phyloP scores from a whole-genome alignment of 2,329 filamentous ascomycete genomes.

The Exophiala sideris region DNA sequence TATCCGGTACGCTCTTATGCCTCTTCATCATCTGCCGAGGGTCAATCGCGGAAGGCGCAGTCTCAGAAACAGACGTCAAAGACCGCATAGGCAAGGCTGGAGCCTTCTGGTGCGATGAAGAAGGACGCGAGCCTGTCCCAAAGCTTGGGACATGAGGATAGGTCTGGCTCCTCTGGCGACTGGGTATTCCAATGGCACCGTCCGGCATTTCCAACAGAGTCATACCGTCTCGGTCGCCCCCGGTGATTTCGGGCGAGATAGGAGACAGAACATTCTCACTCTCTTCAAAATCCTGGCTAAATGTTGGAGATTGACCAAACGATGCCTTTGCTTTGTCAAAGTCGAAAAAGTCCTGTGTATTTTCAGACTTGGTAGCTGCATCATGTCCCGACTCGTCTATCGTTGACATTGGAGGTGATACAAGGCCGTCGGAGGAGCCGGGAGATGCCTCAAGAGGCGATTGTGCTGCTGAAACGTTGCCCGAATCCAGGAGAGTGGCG shows the following conservation, averaged over 20 bases:
- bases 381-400: conserved; percentile 56
- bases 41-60: conserved; percentile 32
- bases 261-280: conserved; percentile 35
- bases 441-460: conserved; percentile 69
- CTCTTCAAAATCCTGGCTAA: conserved; percentile 48
- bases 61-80: conserved; percentile 25
- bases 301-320: conserved; percentile 64
- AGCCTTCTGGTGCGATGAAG: conserved; percentile 19
- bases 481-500: conserved; percentile 39
- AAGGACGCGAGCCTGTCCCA: conserved; percentile 46
- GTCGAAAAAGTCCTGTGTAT: conserved; percentile 57
- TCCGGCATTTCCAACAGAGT: conserved; percentile 25
- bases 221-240: conserved; percentile 10
- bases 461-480: conserved; percentile 55
- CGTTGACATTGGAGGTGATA: conserved; percentile 67
- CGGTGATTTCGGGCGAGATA: conserved; percentile 13
- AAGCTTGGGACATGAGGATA: conserved; percentile 62
- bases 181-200: conserved; percentile 54
- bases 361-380: conserved; percentile 57
- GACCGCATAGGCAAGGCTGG: conserved; percentile 28
- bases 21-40: conserved; percentile 39
- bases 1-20: conserved; percentile 45
- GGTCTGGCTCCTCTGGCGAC: conserved; percentile 80
- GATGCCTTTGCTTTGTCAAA: conserved; percentile 57
- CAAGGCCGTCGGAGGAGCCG: conserved; percentile 63